Evolutionary conservation across 768 basidiomycete species (phyloP), one percentile per base, ranked within the genome.

Genomic region (Infundibulicybe gibba): DNA sequence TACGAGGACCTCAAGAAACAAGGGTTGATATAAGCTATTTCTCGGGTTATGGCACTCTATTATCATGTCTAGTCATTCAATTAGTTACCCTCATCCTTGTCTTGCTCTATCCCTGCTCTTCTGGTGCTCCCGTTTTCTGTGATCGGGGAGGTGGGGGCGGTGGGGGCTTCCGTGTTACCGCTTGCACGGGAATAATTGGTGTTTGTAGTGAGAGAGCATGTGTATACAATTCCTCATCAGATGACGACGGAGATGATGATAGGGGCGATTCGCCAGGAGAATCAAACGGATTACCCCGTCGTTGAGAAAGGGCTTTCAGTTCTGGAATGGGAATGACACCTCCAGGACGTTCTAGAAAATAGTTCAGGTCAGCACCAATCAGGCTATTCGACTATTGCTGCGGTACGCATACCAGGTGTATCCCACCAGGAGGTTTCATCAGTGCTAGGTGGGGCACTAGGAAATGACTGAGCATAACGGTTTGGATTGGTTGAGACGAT

Each of bases 1-100:
- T 97, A 94, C 60, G 92, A 95, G 57, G 92, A 95, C 60, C 74
- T 97, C 55, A 95, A 94, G 76, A 92, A 94, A 69, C 94, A 97
- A 63, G 94, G 94, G 48, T 70, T 95, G 47, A 89, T 94, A 47
- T 90, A 69, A 66, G 50, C n/a, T 25, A 8, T 25, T 8, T 8
- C 25, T 25, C 8, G 25, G 25, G 25, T 8, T 25, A 8, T 25
- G 25, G 25, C 25, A 8, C 25, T 34, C 49, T 25, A 44, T 30
- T 47, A 40, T 16, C 25, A 25, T 31, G 47, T 54, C 30, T 53
- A 49, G 32, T 21, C 16, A 16, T 16, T 17, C 30, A 40, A 20
- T 32, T 17, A 44, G 40, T 16, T 8, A 14, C 46, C 15, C 46
- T 30, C 30, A 33, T 20, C 48, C 21, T 17, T 46, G 34, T 20